phyloP scores from a whole-genome alignment of 768 basidiomycete species.

The Trametes cingulata region DNA sequence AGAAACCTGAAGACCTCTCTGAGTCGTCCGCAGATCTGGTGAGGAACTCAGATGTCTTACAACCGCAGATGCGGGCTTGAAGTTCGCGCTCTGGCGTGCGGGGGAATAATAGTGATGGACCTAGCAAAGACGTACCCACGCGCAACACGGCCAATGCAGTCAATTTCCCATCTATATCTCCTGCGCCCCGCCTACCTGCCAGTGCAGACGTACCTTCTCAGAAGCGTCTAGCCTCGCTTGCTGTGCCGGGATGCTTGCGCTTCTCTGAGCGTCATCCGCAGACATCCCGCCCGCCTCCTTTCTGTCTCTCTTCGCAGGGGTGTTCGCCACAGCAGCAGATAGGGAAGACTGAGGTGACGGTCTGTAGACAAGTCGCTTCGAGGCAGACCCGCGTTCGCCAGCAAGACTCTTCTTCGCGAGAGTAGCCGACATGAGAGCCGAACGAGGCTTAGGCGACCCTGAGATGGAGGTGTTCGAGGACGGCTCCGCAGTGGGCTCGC shows the following conservation, averaged over 20 bases:
- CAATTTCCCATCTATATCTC: not conserved
- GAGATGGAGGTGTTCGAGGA: not conserved
- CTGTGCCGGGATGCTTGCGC: not conserved
- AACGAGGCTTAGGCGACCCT: slow-evolving; percentile 8
- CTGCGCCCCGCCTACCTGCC: not conserved
- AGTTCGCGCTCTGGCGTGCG: not conserved
- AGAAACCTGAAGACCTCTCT: not conserved
- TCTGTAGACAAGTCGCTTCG: not conserved
- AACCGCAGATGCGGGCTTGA: not conserved
- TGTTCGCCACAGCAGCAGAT: not conserved
- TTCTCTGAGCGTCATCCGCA: not conserved
- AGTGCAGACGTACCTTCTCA: not conserved
- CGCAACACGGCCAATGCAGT: not conserved
- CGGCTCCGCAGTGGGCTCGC: not conserved
- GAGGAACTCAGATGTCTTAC: not conserved
- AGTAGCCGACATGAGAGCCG: not conserved
- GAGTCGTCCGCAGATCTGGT: not conserved
- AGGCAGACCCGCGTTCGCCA: not conserved
- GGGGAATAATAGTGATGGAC: not conserved
- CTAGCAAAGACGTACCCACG: not conserved
- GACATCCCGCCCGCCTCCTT: too few relatives aligned
- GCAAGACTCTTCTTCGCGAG: not conserved
- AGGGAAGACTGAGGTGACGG: not conserved
- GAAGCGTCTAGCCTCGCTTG: not conserved
- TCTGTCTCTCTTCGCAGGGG: too few relatives aligned